Percentiles rank a stretch among this genome's conserved stretches.
phyloP scores from a whole-genome alignment of 441 rosid genomes.

The Geranium incanum region DNA sequence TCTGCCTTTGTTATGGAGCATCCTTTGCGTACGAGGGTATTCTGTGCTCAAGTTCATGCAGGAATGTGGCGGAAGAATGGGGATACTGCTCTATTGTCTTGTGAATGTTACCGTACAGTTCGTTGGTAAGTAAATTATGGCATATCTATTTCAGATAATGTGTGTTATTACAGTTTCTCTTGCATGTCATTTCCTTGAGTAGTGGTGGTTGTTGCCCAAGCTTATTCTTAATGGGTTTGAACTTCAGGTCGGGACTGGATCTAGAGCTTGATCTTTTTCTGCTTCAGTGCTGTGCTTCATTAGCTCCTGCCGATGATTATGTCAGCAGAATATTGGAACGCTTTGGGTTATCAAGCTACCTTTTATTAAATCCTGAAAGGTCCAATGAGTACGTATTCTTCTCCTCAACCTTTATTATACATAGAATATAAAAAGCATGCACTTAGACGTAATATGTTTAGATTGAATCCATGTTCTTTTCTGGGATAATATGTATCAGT shows the following conservation, averaged over 20 bases:
- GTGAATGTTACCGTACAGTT: slow-evolving; percentile 79
- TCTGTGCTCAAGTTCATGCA: slow-evolving; percentile 84
- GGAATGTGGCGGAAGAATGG: slow-evolving; percentile 99
- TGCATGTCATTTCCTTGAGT: slow-evolving; percentile 5
- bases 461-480: background rate
- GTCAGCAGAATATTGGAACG: slow-evolving; percentile 65
- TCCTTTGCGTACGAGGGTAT: slow-evolving; percentile 83
- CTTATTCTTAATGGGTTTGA: slow-evolving; percentile 23
- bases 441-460: background rate
- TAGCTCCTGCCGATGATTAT: slow-evolving; percentile 86
- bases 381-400: slow-evolving; percentile 57
- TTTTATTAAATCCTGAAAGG: slow-evolving; percentile 42
- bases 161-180: slow-evolving; percentile 1
- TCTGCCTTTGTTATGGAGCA: slow-evolving; percentile 88
- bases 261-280: slow-evolving; percentile 95
- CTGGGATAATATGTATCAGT: background rate
- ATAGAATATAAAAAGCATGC: background rate
- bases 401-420: slow-evolving; percentile 9
- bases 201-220: slow-evolving; percentile 12
- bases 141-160: slow-evolving; percentile 6
- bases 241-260: slow-evolving; percentile 87
- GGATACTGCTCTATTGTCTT: slow-evolving; percentile 62
- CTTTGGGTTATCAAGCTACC: slow-evolving; percentile 70
- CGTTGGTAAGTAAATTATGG: slow-evolving; percentile 52
- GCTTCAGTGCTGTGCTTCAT: slow-evolving; percentile 94